Evolutionary conservation across 441 rosid species (phyloP), one percentile per base, ranked within the genome.

Genomic region (Omphalea diandra): DNA sequence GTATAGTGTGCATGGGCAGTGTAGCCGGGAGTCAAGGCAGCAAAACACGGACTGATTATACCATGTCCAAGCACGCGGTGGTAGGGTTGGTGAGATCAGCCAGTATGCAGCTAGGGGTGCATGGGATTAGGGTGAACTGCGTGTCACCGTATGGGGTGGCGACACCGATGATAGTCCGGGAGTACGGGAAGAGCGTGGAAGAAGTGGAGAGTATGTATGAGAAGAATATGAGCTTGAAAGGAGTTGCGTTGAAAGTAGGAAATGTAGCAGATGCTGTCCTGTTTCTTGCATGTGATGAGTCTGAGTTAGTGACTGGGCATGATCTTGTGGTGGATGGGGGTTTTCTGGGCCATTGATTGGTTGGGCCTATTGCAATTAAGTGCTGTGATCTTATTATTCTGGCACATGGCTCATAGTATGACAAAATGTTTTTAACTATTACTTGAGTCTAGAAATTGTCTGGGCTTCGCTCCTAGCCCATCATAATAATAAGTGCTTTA

Each of bases 281-380:
- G 70, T 83, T 85, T 59, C 85, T 83, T 12, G 79, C 87, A 0
- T 66, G 75, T 18, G 58, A 41, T 1, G 86, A 82, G 7, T 80
- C 87, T 3, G 69, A 36, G 71, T 56, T 83, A 8, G 22, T 85
- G 3, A 81, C 71, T 0, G 87, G 87, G 0, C 84, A 81, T 57
- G 73, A 85, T 31, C 29, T 83, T 62, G 69, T 54, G 7, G 84
- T 85, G 0, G 89, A 85, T 27, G 87, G 79, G 0, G 79, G 65
- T 41, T 18, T 55, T n/a, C 5, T 67, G 2, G 8, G 2, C 33
- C 44, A 8, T 33, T 57, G 14, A 58, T 17, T 46, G 50, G 20
- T 46, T 17, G 50, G 4, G 31, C 9, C 15, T 7, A 22, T 22
- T 52, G 9, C 0, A 8, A 52, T n/a, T n/a, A n/a, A n/a, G n/a